Base-by-base conservation (phyloP, 306 rosid genomes). In the Dryas drummondii region DNA sequence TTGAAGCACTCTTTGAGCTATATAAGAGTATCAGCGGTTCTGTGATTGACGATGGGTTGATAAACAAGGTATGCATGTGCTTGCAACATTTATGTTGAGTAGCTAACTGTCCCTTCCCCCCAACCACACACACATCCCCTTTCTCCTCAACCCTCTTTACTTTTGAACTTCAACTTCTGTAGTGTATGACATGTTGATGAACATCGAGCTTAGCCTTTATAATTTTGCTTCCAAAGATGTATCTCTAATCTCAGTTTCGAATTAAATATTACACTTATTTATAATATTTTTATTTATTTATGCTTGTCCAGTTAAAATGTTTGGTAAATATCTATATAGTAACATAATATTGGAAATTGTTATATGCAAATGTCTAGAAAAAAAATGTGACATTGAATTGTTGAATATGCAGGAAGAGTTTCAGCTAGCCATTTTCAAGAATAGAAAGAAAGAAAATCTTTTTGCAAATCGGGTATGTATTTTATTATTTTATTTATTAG, bases 1-100 rank as follows among this genome's bases (percentile, higher is more conserved):
- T 91, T 79, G 98, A 94, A 88, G 98, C 98, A 60, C 78, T 94
- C 16, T 90, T 86, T 81, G 98, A 94, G 84, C 94, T 94, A 57
- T 94, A 81, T 64, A 94, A 94, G 88, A 88, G 86, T 75, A 91
- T 91, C 62, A 90, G 98, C 79, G 50, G 88, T 44, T 91, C 97
- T 4, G 86, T 94, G 68, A 66, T 78, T 74, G 96, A 91, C 67
- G 98, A 94, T 86, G 97, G 94, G 66, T 80, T 94, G 48, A 94
- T 94, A 88, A 91, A 83, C 79, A 88, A 94, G 97, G 98, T 91
- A 90, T 63, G 59, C 51, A 63, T 44, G 5, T 44, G 4, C 50
- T 52, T n/a, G 32, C 16, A 59, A 5, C 19, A 46, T 46, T 41
- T 22, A 41, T 63, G 49, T 32, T 32, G 37, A 32, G 37, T 32